A percentile compares a stretch with the other conserved stretches of the same genome.
phyloP scores from a whole-genome alignment of 2,329 filamentous ascomycete species.

The Rhinocladiella mackenziei region DNA sequence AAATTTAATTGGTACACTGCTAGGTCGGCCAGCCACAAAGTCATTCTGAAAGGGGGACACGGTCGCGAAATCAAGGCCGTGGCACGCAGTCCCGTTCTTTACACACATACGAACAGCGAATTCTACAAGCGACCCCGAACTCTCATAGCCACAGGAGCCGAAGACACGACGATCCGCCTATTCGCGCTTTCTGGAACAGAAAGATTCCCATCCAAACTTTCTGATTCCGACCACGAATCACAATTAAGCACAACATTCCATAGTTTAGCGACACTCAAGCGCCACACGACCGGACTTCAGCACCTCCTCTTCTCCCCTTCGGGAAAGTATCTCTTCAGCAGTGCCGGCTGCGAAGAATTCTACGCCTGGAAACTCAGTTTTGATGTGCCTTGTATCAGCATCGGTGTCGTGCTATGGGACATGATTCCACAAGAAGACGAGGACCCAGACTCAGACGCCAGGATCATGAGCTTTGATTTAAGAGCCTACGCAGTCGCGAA shows the following conservation, averaged over 20 bases:
- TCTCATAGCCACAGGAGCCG: conserved; percentile 63
- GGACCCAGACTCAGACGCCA: conserved; percentile 60
- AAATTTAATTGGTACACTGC: conserved; percentile 47
- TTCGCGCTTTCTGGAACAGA: conserved; percentile 39
- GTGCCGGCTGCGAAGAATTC: conserved; percentile 83
- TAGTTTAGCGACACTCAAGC: conserved; percentile 54
- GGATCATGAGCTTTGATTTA: conserved; percentile 77
- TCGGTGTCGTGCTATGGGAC: conserved; percentile 53
- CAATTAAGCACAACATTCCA: conserved; percentile 5
- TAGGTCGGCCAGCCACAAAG: conserved; percentile 39
- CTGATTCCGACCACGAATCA: background rate
- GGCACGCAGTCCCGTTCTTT: conserved; percentile 42
- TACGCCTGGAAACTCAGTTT: conserved; percentile 69
- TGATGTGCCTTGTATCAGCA: conserved; percentile 49
- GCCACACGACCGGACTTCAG: conserved; percentile 81
- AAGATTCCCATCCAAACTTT: background rate
- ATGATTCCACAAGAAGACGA: conserved; percentile 47
- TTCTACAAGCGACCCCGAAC: background rate
- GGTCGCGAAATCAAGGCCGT: conserved; percentile 77
- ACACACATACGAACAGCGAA: conserved; percentile 5
- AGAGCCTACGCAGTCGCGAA: background rate
- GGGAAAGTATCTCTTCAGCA: conserved; percentile 72
- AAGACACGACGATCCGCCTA: conserved; percentile 72
- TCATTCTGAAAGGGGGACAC: conserved; percentile 68
- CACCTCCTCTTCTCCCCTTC: conserved; percentile 67